Base-by-base conservation (phyloP, 805 yeast species). In the Candida suzukii region DNA sequence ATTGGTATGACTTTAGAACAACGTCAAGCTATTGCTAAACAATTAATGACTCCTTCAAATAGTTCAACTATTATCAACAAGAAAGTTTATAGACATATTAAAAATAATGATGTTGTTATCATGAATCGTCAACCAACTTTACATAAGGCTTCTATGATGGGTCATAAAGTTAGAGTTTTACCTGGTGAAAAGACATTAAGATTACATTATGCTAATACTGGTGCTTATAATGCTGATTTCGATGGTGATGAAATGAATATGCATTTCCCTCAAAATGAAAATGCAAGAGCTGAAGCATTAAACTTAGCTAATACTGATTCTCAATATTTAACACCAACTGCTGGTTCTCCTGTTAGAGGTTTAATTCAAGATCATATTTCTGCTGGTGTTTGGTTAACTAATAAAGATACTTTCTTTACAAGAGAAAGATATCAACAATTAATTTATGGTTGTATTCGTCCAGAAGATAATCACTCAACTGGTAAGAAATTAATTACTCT, bases 131-230 rank as follows among this genome's bases (percentile, higher is more conserved):
- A 93, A 70, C 99, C 99, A 37, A 91, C 99, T 14, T 74, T 93
- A 61, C 99, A 93, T 70, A 93, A 93, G 68, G 99, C 99, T 37
- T 95, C 99, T 24, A 93, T 93, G 96, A 93, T 93, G 99, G 99
- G 99, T 52, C 99, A 93, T 67, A 86, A 83, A 59, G 99, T 93
- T 35, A 78, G 96, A 56, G 99, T 93, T 26, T 72, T 93, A 52
- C 99, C 98, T 4, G 95, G 96, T 45, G 99, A 93, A 61, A 93
- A 93, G 71, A 95, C 99, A 4, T 71, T 93, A 54, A 79, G 99
- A 59, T 71, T 93, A 64, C 99, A 93, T 64, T 93, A 93, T 65
- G 99, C 99, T 55, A 93, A 93, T 66, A 93, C 99, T 35, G 97
- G 97, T 67, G 97, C 99, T 35, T 93, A 91, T 67, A 91, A 91